Conservation (phyloP, 2,329 filamentous ascomycete genomes). For the Sarocladiaceae sp. region DNA sequence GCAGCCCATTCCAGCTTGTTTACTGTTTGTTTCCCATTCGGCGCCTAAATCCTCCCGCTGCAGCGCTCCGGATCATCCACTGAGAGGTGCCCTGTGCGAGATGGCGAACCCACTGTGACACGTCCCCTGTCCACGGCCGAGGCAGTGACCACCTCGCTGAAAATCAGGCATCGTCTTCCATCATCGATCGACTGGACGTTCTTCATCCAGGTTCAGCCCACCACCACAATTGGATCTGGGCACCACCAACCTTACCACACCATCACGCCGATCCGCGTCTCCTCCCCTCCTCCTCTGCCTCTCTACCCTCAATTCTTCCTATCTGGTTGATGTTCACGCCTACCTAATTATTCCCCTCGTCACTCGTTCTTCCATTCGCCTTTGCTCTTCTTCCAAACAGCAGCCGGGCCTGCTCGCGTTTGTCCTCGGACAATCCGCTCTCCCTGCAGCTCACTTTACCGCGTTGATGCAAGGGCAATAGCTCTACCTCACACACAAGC, state of each 20-base stretch:
- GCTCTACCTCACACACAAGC: constrained; percentile 4
- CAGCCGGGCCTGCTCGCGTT: constrained; percentile 7
- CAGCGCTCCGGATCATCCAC: neutral
- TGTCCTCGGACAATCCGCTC: neutral
- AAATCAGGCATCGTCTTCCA: neutral
- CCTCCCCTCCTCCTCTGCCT: neutral
- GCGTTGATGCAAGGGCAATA: constrained; percentile 6
- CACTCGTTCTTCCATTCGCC: constrained; percentile 3
- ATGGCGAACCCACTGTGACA: neutral
- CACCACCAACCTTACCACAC: neutral
- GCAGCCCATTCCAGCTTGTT: constrained; percentile 7
- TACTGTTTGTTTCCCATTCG: neutral
- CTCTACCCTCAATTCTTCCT: neutral
- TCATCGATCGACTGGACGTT: neutral
- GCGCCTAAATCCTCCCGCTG: neutral
- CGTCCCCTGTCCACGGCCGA: neutral
- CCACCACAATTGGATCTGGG: too few relatives aligned
- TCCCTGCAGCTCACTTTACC: constrained; percentile 8
- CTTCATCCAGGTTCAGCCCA: neutral
- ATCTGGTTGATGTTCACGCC: neutral
- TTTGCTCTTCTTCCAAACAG: neutral
- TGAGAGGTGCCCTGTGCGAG: neutral
- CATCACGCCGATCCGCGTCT: constrained; percentile 1
- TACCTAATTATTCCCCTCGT: neutral
- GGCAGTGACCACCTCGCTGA: too few relatives aligned